These are phyloP conservation scores for Globisporangium orthogonon DNA, from an alignment of 352 stramenopile species.

Conservation along the genomic window DNA sequence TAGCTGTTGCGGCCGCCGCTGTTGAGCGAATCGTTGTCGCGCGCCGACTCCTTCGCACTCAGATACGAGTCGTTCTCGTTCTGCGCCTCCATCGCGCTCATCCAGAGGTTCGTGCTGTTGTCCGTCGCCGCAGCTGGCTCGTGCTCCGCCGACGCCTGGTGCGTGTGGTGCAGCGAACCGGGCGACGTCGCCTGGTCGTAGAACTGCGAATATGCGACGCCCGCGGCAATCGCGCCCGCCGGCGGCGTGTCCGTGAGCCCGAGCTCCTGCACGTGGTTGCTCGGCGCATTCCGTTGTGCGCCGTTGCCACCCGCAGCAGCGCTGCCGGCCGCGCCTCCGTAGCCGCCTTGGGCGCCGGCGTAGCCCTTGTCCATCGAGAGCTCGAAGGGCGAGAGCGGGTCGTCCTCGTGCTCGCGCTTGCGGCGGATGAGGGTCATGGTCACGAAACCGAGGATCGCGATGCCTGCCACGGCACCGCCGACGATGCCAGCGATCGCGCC, in stretches of 20 bases:
- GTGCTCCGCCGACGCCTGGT: constrained; percentile 12
- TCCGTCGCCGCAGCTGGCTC: constrained; percentile 1
- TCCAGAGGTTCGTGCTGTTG: constrained; percentile 65
- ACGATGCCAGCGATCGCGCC: constrained; percentile 67
- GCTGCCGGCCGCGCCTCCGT: constrained; percentile 23
- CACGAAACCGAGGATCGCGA: constrained; percentile 51
- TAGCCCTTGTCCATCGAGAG: constrained; percentile 84
- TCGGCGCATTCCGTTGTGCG: constrained; percentile 17
- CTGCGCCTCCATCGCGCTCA: constrained; percentile 71
- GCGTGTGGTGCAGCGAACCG: constrained; percentile 16
- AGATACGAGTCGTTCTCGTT: constrained; percentile 73
- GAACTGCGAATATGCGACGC: constrained; percentile 66
- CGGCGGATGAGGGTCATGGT: constrained; percentile 51
- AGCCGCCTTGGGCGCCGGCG: constrained; percentile 28
- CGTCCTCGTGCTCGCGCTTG: constrained; percentile 53
- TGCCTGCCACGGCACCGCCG: constrained; percentile 48
- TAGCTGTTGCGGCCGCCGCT: constrained; percentile 66
- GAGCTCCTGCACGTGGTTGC: constrained; percentile 8
- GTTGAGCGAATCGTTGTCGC: constrained; percentile 26
- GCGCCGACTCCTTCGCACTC: constrained; percentile 39
- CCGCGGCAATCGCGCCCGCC: constrained; percentile 31
- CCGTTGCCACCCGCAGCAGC: constrained; percentile 3
- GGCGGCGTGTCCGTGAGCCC: constrained; percentile 31
- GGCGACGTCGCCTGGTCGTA: constrained; percentile 75
- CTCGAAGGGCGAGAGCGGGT: constrained; percentile 77